These are phyloP conservation scores for Nigrospora sphaerica DNA, from an alignment of 2,329 filamentous ascomycete species.

Conservation along the genomic window DNA sequence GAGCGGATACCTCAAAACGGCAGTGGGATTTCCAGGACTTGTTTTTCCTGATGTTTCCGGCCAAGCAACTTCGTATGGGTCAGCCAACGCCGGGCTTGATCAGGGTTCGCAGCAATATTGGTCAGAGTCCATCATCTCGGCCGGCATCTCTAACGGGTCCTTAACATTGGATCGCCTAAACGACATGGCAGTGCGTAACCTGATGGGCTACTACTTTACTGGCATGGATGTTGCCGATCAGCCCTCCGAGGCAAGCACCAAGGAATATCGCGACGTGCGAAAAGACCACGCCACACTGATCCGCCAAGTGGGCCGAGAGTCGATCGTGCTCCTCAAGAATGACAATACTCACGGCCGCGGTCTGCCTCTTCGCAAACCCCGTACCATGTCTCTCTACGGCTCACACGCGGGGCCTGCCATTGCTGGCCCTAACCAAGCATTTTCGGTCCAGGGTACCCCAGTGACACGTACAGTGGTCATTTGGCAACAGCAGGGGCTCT, in stretches of 20 bases:
- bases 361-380: slow-evolving; percentile 46
- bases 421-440: too few relatives aligned
- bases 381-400: slow-evolving; percentile 38
- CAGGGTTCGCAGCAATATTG: not conserved
- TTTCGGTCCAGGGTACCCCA: too few relatives aligned
- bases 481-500: too few relatives aligned
- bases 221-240: too few relatives aligned
- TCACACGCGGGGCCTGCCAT: too few relatives aligned
- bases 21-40: slow-evolving; percentile 18
- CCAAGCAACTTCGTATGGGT: slow-evolving; percentile 13
- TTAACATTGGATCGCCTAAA: slow-evolving; percentile 9
- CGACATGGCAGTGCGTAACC: slow-evolving; percentile 10
- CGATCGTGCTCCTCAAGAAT: slow-evolving; percentile 61
- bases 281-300: slow-evolving; percentile 7
- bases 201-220: slow-evolving; percentile 9
- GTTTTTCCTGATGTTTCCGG: slow-evolving; percentile 13
- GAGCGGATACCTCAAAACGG: slow-evolving; percentile 14
- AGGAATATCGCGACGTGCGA: slow-evolving; percentile 6
- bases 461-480: too few relatives aligned
- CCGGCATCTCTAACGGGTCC: slow-evolving; percentile 5
- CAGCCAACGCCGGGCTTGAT: slow-evolving; percentile 25
- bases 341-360: slow-evolving; percentile 29
- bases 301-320: slow-evolving; percentile 24
- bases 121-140: slow-evolving; percentile 1
- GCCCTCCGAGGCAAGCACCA: slow-evolving; percentile 1